Conservation (phyloP, 1,139 yeast species). For the Candida frijolesensis region DNA sequence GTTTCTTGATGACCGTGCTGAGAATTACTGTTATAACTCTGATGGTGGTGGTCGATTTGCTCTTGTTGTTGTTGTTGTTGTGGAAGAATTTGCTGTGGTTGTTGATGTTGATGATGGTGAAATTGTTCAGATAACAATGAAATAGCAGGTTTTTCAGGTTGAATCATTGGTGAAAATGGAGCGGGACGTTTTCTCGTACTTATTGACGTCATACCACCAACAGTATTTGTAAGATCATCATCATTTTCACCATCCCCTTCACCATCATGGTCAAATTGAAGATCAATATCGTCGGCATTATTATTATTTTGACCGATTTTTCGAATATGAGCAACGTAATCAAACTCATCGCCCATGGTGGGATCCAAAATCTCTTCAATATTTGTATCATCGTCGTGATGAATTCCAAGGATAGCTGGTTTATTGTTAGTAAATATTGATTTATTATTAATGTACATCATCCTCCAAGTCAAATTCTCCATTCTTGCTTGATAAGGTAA, state of each 20-base stretch:
- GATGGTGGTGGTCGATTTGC: constrained; percentile 5
- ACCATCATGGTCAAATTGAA: neutral
- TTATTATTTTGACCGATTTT: constrained; percentile 45
- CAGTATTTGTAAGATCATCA: neutral
- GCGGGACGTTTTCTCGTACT: constrained; percentile 35
- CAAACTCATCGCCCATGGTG: constrained; percentile 54
- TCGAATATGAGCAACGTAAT: constrained; percentile 68
- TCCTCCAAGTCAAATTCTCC: constrained; percentile 85
- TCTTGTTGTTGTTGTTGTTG: neutral
- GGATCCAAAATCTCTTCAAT: constrained; percentile 27
- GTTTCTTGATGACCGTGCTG: constrained; percentile 7
- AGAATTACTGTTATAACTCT: neutral
- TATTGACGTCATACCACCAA: constrained; percentile 14
- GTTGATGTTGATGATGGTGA: constrained; percentile 33
- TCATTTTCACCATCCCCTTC: constrained; percentile 2
- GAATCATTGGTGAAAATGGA: constrained; percentile 31
- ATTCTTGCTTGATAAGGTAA: constrained; percentile 74
- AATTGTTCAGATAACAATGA: constrained; percentile 1
- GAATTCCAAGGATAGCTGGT: neutral
- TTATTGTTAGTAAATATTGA: constrained; percentile 9
- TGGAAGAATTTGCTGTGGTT: constrained; percentile 16
- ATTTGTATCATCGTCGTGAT: neutral
- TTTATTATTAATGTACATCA: constrained; percentile 64
- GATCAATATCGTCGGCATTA: neutral
- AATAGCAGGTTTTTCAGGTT: constrained; percentile 1